Evolutionary conservation across 306 rosid species (phyloP).

Genomic region (Acacia confusa): DNA sequence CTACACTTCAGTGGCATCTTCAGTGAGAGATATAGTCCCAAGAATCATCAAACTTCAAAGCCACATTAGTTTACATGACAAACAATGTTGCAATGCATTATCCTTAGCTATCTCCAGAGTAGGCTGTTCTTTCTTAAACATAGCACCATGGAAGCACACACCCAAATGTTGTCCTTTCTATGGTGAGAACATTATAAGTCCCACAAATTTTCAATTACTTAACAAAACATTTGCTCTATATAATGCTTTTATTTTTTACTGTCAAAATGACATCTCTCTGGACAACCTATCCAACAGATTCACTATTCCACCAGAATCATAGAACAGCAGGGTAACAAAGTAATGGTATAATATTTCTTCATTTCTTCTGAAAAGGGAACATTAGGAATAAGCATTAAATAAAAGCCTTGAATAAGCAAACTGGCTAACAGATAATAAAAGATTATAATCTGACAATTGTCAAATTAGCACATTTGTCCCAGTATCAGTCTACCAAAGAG

Average conservation of each 20-base stretch:
- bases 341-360: not conserved
- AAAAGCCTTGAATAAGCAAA: not conserved
- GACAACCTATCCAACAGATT: not conserved
- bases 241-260: not conserved
- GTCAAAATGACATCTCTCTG: not conserved
- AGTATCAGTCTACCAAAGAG: conserved; percentile 1
- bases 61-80: not conserved
- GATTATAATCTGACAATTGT: not conserved
- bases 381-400: not conserved
- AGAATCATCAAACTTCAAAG: conserved; percentile 23
- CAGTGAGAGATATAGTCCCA: not conserved
- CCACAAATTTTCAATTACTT: not conserved
- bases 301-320: not conserved
- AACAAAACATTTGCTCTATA: not conserved
- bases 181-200: not conserved
- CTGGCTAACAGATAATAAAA: not conserved
- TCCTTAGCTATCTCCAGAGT: conserved; percentile 10
- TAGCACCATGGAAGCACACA: not conserved
- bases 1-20: not conserved
- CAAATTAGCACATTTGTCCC: not conserved
- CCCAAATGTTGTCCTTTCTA: not conserved
- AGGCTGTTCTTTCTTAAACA: not conserved
- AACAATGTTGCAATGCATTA: conserved; percentile 23
- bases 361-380: not conserved
- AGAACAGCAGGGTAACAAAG: not conserved